phyloP scores from a whole-genome alignment of 2,329 filamentous ascomycete genomes.

The Penicillium capsulatum region DNA sequence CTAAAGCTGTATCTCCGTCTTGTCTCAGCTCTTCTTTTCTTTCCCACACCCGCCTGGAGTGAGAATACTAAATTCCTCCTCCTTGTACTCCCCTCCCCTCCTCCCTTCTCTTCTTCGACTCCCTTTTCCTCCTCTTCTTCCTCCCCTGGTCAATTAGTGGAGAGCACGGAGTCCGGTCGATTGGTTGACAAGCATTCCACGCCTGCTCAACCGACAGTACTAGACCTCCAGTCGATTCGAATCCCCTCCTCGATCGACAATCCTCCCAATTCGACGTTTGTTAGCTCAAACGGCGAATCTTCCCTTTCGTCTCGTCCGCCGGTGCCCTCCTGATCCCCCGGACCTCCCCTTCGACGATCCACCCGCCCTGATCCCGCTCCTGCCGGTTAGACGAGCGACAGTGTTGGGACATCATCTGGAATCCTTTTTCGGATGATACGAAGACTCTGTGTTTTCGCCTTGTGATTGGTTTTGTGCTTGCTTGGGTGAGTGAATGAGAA shows the following conservation, averaged over 20 bases:
- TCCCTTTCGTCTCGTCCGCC: constrained; percentile 25
- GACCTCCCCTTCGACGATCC: constrained; percentile 27
- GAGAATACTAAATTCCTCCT: constrained; percentile 35
- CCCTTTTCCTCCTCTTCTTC: constrained; percentile 31
- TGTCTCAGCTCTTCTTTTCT: constrained; percentile 31
- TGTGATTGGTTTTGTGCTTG: constrained; percentile 17
- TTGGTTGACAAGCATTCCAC: constrained; percentile 29
- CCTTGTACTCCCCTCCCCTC: constrained; percentile 33
- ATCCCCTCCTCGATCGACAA: constrained; percentile 36
- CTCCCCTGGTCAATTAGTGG: constrained; percentile 35
- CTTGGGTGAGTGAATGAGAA: constrained; percentile 17
- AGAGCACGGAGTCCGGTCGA: constrained; percentile 39
- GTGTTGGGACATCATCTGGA: constrained; percentile 27
- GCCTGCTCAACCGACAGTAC: constrained; percentile 26
- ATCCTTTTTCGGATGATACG: constrained; percentile 18
- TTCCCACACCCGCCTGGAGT: constrained; percentile 42
- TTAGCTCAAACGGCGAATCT: constrained; percentile 38
- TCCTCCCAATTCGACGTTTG: constrained; percentile 36
- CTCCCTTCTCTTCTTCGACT: constrained; percentile 31
- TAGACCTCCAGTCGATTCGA: constrained; percentile 39
- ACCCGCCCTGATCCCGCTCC: constrained; percentile 36
- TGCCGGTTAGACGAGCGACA: constrained; percentile 39
- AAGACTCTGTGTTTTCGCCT: constrained; percentile 12
- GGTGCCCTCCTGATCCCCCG: constrained; percentile 30
- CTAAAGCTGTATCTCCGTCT: constrained; percentile 27